Percentiles rank a stretch among this genome's conserved stretches.
These are phyloP conservation scores for Pichia sp. DNA, from an alignment of 1,139 yeast genomes.

Conservation along the genomic window DNA sequence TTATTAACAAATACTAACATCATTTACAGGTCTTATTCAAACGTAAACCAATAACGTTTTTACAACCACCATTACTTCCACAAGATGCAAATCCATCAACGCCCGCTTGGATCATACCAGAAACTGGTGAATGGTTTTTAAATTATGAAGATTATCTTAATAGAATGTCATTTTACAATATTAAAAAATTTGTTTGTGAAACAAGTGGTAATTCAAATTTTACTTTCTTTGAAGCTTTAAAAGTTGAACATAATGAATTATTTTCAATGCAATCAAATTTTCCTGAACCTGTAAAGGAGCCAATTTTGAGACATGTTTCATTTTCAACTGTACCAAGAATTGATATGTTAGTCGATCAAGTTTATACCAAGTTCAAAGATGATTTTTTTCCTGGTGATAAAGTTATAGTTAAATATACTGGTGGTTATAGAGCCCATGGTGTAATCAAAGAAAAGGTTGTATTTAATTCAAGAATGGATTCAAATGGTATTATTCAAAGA, in stretches of 20 bases:
- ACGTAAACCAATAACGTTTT: constrained; percentile 59
- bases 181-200: constrained; percentile 86
- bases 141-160: constrained; percentile 68
- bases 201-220: constrained; percentile 90
- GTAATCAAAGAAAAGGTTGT: constrained; percentile 55
- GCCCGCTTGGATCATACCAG: constrained; percentile 71
- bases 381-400: constrained; percentile 92
- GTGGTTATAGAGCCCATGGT: constrained; percentile 34
- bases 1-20: constrained; percentile 4
- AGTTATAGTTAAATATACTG: constrained; percentile 48
- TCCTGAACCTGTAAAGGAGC: constrained; percentile 89
- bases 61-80: constrained; percentile 53
- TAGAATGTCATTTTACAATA: constrained; percentile 63
- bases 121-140: constrained; percentile 82
- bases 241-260: constrained; percentile 66
- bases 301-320: constrained; percentile 76
- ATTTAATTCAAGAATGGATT: constrained; percentile 39
- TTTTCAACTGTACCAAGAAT: constrained; percentile 79
- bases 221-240: constrained; percentile 82
- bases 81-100: constrained; percentile 40
- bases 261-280: constrained; percentile 70
- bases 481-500: constrained; percentile 45
- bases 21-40: constrained; percentile 56
- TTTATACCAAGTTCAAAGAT: constrained; percentile 63
- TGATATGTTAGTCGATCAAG: constrained; percentile 82